Evolutionary conservation across 2,329 filamentous ascomycete species (phyloP).

Genomic region (Ampelomyces quisqualis): DNA sequence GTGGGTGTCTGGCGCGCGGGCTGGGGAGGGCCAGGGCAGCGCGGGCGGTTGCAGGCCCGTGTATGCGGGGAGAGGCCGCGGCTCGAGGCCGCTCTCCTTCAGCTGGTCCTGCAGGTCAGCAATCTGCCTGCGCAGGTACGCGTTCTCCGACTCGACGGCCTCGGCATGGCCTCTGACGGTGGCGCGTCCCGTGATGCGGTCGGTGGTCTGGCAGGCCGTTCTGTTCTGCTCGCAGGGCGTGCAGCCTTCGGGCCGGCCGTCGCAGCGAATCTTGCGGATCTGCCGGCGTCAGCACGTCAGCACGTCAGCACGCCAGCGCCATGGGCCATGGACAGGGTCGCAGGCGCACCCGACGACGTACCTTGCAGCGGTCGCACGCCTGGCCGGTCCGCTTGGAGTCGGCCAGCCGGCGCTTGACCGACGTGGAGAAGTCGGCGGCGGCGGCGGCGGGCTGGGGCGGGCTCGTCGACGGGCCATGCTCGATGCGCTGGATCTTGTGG

Average conservation of each 20-base stretch:
- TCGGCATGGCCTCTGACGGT: conserved; percentile 77
- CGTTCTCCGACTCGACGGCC: conserved; percentile 71
- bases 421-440: conserved; percentile 39
- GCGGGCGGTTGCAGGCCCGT: conserved; percentile 24
- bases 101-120: conserved; percentile 68
- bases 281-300: conserved; percentile 37
- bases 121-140: conserved; percentile 66
- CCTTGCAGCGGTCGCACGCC: conserved; percentile 87
- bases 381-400: conserved; percentile 69
- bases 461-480: conserved; percentile 23
- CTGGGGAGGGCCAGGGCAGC: conserved; percentile 19
- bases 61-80: conserved; percentile 51
- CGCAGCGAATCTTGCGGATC: conserved; percentile 86
- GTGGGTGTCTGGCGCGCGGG: conserved; percentile 16
- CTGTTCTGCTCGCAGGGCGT: conserved; percentile 76
- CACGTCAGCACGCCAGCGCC: too few relatives aligned
- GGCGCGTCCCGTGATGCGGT: conserved; percentile 80
- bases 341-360: conserved; percentile 19
- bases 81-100: conserved; percentile 60
- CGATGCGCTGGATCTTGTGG: conserved; percentile 40
- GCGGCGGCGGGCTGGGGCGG: conserved; percentile 16
- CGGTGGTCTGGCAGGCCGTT: conserved; percentile 79
- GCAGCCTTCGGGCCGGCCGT: conserved; percentile 76
- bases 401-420: conserved; percentile 54
- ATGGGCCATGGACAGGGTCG: too few relatives aligned